Conservation (phyloP, 257 asterid genomes). For the Agastache rugosa region DNA sequence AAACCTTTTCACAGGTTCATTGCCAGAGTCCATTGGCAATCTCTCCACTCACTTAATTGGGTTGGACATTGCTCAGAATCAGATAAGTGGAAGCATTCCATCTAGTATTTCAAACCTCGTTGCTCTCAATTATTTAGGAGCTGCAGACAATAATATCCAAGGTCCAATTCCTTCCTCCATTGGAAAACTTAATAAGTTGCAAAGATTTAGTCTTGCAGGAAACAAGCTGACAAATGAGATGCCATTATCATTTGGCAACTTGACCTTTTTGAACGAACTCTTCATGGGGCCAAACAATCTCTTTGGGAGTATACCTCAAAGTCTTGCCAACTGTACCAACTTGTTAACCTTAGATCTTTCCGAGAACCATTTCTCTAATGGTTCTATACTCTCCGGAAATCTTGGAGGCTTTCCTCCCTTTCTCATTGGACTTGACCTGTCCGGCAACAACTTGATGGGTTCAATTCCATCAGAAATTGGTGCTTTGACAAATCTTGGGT, state of each 20-base stretch:
- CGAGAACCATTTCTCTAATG: conserved; percentile 23
- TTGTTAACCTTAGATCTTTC: conserved; percentile 8
- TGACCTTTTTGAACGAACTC: not conserved
- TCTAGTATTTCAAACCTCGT: conserved; percentile 39
- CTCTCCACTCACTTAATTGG: conserved; percentile 23
- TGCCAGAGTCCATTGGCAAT: conserved; percentile 45
- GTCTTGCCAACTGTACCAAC: conserved; percentile 28
- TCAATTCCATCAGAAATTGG: conserved; percentile 34
- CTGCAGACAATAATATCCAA: not conserved
- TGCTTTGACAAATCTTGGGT: not conserved
- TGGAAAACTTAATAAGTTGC: not conserved
- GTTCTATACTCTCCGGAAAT: conserved; percentile 7
- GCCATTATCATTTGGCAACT: not conserved
- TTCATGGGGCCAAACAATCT: not conserved
- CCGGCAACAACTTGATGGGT: conserved; percentile 19
- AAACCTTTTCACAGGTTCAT: conserved; percentile 44
- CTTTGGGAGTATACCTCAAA: not conserved
- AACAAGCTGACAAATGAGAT: not conserved
- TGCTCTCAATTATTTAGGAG: not conserved
- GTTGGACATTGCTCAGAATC: conserved; percentile 24
- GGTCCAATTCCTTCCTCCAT: not conserved
- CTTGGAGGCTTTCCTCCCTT: conserved; percentile 31
- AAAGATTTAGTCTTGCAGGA: fast-evolving
- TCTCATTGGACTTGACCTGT: conserved; percentile 13
- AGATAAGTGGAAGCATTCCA: conserved; percentile 49